Conservation (phyloP, 164 flowering plant genomes). For the Tetracentron sinense region DNA sequence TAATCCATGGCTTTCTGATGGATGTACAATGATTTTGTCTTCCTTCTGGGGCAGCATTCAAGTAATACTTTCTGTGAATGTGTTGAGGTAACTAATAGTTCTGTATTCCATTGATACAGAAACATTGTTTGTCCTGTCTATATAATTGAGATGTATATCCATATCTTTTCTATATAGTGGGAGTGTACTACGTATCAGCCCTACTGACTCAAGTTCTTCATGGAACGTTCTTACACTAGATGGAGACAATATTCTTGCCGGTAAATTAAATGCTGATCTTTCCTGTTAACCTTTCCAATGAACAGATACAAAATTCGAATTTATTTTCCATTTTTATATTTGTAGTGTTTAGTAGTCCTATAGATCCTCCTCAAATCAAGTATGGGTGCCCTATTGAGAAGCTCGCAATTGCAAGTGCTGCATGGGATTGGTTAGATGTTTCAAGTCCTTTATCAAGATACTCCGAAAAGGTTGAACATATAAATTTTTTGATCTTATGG, state of each 20-base stretch:
- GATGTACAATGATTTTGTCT: slow-evolving; percentile 65
- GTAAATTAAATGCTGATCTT: slow-evolving; percentile 34
- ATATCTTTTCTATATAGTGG: slow-evolving; percentile 44
- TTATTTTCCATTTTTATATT: slow-evolving; percentile 9
- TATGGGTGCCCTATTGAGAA: slow-evolving; percentile 46
- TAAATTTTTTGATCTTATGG: neutral
- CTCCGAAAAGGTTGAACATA: slow-evolving; percentile 56
- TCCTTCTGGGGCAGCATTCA: slow-evolving; percentile 75
- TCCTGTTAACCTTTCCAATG: neutral
- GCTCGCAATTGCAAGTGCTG: slow-evolving; percentile 21
- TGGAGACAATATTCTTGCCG: slow-evolving; percentile 78
- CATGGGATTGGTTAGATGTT: slow-evolving; percentile 79
- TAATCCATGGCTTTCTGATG: slow-evolving; percentile 94
- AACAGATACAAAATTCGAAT: neutral
- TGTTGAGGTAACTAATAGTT: slow-evolving; percentile 54
- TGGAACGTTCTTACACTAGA: slow-evolving; percentile 83
- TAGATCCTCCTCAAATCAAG: slow-evolving; percentile 68
- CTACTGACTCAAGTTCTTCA: slow-evolving; percentile 51
- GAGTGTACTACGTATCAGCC: slow-evolving; percentile 53
- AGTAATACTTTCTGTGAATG: slow-evolving; percentile 72
- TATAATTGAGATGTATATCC: slow-evolving; percentile 6
- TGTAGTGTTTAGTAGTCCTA: slow-evolving; percentile 81
- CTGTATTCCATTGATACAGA: neutral
- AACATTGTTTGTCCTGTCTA: neutral
- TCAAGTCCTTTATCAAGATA: slow-evolving; percentile 52